A percentile compares a stretch with the other conserved stretches of the same genome.
phyloP scores from a whole-genome alignment of 148 eudicot species.

The Cornus suecica region DNA sequence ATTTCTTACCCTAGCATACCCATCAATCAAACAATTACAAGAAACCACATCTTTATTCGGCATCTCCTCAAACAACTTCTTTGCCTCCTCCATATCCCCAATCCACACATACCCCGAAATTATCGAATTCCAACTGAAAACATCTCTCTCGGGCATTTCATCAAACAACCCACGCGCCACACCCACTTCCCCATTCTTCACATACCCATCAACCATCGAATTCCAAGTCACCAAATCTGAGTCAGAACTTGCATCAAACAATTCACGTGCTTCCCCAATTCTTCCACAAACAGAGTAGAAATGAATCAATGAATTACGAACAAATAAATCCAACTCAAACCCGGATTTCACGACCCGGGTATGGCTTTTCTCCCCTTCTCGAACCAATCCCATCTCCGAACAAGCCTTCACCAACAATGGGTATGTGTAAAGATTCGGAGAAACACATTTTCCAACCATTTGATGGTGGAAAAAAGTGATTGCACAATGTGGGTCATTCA shows the following conservation, averaged over 20 bases:
- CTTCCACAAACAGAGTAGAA: slow-evolving; percentile 39
- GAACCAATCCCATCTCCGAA: slow-evolving; percentile 17
- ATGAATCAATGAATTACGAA: slow-evolving; percentile 45
- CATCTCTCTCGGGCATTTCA: slow-evolving; percentile 49
- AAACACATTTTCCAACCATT: slow-evolving; percentile 29
- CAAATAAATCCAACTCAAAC: slow-evolving; percentile 50
- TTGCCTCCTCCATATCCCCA: slow-evolving; percentile 36
- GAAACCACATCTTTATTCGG: slow-evolving; percentile 47
- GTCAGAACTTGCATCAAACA: slow-evolving; percentile 41
- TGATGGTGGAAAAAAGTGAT: slow-evolving; percentile 36
- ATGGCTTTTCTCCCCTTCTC: slow-evolving; percentile 25
- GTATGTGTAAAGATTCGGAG: slow-evolving; percentile 22
- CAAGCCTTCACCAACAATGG: slow-evolving; percentile 28
- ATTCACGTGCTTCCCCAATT: slow-evolving; percentile 35
- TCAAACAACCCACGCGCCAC: slow-evolving; percentile 37
- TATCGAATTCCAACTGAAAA: slow-evolving; percentile 51
- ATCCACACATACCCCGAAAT: slow-evolving; percentile 38
- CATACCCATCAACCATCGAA: slow-evolving; percentile 57
- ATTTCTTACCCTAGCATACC: slow-evolving; percentile 50
- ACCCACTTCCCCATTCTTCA: slow-evolving; percentile 41
- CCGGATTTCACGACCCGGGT: slow-evolving; percentile 33
- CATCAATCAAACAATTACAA: slow-evolving; percentile 60
- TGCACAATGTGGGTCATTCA: slow-evolving; percentile 30
- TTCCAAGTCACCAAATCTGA: slow-evolving; percentile 59
- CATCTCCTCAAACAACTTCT: slow-evolving; percentile 41